Evolutionary conservation across 108 stramenopile species (phyloP).

Genomic region (Nitzschia putrida): DNA sequence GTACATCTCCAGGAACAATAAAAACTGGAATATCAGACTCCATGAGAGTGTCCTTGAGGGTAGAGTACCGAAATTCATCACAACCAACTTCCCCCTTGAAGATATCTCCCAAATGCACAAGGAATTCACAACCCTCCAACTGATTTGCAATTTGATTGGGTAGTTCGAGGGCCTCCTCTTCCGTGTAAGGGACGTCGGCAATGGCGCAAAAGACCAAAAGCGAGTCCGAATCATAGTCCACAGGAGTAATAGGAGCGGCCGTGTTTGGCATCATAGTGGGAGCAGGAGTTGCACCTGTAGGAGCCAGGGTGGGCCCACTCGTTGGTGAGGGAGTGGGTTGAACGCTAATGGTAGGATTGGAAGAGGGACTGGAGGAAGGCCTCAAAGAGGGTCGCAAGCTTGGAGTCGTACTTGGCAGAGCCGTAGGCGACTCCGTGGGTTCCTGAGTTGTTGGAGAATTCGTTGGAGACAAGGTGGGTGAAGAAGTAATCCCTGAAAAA

Average conservation of each 20-base stretch:
- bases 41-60: constrained; percentile 30
- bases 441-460: neutral
- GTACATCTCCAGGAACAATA: constrained; percentile 44
- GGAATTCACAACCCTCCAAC: constrained; percentile 43
- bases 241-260: constrained; percentile 8
- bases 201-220: constrained; percentile 35
- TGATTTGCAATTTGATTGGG: constrained; percentile 23
- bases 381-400: neutral
- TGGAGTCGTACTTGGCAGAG: neutral
- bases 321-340: neutral
- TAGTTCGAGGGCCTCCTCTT: constrained; percentile 18
- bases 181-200: constrained; percentile 49
- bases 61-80: constrained; percentile 10
- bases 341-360: neutral
- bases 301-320: neutral
- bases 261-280: constrained; percentile 22
- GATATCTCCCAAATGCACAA: constrained; percentile 59
- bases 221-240: constrained; percentile 3
- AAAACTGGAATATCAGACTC: constrained; percentile 44
- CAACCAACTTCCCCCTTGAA: constrained; percentile 23
- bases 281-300: constrained; percentile 5
- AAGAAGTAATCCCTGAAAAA: neutral
- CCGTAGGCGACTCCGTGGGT: neutral
- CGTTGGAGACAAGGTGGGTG: neutral
- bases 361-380: constrained; percentile 2